Evolutionary conservation across 441 rosid species (phyloP).

Genomic region (Omphalea diandra): DNA sequence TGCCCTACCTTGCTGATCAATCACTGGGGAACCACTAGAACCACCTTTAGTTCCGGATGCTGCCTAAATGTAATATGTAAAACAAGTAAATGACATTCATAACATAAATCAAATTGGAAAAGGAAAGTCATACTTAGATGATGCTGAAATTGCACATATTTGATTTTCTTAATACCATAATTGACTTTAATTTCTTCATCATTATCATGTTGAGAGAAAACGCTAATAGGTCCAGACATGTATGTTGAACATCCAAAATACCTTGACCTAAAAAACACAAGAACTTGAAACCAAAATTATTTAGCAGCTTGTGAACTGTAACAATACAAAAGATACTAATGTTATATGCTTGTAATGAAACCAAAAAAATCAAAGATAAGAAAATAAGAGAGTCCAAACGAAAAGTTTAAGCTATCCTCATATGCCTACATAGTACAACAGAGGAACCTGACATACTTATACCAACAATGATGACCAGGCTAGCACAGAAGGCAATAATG

Average conservation of each 20-base stretch:
- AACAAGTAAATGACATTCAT: background rate
- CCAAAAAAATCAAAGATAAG: background rate
- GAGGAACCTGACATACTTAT: background rate
- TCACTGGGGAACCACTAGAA: slow-evolving; percentile 98
- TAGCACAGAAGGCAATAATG: background rate
- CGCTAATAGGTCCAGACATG: background rate
- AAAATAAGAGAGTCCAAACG: background rate
- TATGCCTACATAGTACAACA: background rate
- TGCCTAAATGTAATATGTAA: slow-evolving; percentile 49
- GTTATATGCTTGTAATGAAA: too few species aligned
- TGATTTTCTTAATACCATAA: background rate
- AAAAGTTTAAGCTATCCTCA: background rate
- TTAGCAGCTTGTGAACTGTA: background rate
- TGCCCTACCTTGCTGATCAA: slow-evolving; percentile 94
- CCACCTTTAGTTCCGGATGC: slow-evolving; percentile 99
- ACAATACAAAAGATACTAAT: background rate
- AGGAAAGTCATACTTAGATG: background rate
- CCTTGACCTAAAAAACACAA: background rate
- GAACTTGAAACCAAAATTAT: background rate
- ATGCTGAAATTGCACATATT: background rate
- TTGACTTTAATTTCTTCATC: background rate
- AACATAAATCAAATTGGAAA: background rate
- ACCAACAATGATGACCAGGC: background rate
- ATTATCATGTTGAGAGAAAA: background rate
- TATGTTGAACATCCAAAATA: background rate